Percentiles rank a stretch among this genome's conserved stretches.
phyloP scores from a whole-genome alignment of 257 asterid species.

The Capsicum rhomboideum region DNA sequence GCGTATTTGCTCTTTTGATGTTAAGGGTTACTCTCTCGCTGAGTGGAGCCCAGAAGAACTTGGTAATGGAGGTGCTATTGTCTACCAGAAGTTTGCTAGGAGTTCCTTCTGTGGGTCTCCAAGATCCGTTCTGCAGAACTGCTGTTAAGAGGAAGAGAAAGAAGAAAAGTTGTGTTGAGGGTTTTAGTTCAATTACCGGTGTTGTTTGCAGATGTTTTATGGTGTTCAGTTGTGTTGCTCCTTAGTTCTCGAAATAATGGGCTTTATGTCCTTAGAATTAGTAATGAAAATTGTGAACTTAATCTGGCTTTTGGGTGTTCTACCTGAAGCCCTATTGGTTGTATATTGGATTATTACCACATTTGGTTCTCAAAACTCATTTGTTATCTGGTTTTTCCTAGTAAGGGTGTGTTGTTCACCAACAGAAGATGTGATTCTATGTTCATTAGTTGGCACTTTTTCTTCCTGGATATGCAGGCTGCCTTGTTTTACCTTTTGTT shows the following conservation, averaged over 20 bases:
- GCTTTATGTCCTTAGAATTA: not conserved
- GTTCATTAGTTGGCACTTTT: not conserved
- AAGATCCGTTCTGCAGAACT: not conserved
- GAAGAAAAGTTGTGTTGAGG: conserved; percentile 6
- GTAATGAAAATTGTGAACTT: not conserved
- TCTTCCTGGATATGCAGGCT: not conserved
- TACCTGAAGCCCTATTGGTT: not conserved
- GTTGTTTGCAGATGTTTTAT: not conserved
- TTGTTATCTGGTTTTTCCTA: not conserved
- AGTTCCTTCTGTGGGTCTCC: not conserved
- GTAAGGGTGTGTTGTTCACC: not conserved
- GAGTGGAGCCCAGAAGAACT: conserved; percentile 6
- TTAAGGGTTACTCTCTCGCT: not conserved
- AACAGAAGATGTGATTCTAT: not conserved
- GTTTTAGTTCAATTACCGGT: not conserved
- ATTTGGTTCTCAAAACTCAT: not conserved
- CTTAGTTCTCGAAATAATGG: not conserved
- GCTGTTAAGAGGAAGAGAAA: conserved; percentile 1
- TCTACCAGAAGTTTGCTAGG: conserved; percentile 13
- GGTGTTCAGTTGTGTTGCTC: not conserved
- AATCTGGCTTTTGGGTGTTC: not conserved
- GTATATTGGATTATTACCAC: not conserved
- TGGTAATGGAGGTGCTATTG: conserved; percentile 3
- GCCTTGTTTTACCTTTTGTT: not conserved
- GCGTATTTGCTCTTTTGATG: not conserved